These are phyloP conservation scores for Eucalyptus decipiens DNA, from an alignment of 345 rosid species.

Conservation along the genomic window DNA sequence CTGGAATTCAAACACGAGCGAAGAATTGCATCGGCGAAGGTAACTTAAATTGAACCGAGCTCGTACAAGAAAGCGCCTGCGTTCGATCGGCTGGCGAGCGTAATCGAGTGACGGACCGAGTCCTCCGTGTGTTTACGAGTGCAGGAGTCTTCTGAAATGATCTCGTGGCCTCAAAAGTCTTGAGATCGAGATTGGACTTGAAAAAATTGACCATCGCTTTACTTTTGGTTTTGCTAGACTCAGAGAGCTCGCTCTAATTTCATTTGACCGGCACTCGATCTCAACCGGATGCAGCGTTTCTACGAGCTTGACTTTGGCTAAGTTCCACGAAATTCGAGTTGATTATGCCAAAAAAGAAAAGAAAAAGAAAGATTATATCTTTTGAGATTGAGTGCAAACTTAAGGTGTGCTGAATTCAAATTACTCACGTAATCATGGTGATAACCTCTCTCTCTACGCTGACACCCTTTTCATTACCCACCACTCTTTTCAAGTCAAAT, in stretches of 20 bases:
- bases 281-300: not conserved
- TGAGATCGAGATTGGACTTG: not conserved
- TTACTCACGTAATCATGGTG: not conserved
- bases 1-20: no score
- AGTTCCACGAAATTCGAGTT: not conserved
- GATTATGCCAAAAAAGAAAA: not conserved
- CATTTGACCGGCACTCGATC: not conserved
- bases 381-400: not conserved
- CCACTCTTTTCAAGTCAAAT: not conserved
- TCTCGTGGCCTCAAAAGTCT: not conserved
- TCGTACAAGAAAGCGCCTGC: no score
- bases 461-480: not conserved
- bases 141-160: not conserved
- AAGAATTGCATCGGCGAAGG: no score
- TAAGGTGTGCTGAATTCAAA: not conserved
- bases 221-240: not conserved
- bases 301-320: not conserved
- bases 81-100: no score
- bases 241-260: not conserved
- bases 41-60: no score
- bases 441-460: not conserved
- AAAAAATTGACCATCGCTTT: not conserved
- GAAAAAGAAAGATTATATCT: no score
- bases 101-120: no score
- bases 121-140: not conserved